A percentile compares a stretch with the other conserved stretches of the same genome.
These are phyloP conservation scores for Pichia kudriavzevii DNA, from an alignment of 1,139 yeast species.

Conservation along the genomic window DNA sequence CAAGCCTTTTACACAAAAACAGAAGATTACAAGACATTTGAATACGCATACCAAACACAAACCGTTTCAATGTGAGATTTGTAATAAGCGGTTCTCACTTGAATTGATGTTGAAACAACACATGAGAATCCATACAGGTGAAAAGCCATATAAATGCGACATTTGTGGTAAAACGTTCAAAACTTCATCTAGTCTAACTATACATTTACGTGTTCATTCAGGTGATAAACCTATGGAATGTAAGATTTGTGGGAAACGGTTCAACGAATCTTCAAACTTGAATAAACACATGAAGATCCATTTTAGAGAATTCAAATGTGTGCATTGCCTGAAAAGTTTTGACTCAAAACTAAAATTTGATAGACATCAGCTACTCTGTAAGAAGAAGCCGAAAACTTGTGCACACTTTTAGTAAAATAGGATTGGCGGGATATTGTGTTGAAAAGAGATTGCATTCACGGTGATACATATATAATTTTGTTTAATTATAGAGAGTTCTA, in stretches of 20 bases:
- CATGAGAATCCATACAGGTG: conserved; percentile 83
- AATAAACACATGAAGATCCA: conserved; percentile 81
- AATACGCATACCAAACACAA: conserved; percentile 82
- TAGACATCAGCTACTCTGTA: conserved; percentile 33
- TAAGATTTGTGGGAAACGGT: conserved; percentile 72
- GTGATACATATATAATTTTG: no score
- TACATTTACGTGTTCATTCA: conserved; percentile 48
- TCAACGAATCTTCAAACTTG: conserved; percentile 82
- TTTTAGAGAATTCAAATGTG: conserved; percentile 43
- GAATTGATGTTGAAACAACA: conserved; percentile 67
- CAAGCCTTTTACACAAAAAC: conserved; percentile 69
- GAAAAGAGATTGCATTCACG: no score
- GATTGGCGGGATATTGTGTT: no score
- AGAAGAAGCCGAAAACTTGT: conserved; percentile 2
- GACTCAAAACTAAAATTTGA: conserved; percentile 35
- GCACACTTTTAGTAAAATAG: background rate
- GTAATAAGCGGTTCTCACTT: conserved; percentile 65
- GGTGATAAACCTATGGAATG: conserved; percentile 77
- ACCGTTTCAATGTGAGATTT: conserved; percentile 62
- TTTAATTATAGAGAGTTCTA: no score
- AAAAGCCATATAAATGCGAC: conserved; percentile 44
- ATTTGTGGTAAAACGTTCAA: conserved; percentile 46
- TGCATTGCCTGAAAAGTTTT: conserved; percentile 44
- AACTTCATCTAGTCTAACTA: conserved; percentile 46
- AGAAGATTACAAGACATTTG: conserved; percentile 76